These are phyloP conservation scores for Artemisia annua DNA, from an alignment of 129 eudicot species.

Conservation along the genomic window DNA sequence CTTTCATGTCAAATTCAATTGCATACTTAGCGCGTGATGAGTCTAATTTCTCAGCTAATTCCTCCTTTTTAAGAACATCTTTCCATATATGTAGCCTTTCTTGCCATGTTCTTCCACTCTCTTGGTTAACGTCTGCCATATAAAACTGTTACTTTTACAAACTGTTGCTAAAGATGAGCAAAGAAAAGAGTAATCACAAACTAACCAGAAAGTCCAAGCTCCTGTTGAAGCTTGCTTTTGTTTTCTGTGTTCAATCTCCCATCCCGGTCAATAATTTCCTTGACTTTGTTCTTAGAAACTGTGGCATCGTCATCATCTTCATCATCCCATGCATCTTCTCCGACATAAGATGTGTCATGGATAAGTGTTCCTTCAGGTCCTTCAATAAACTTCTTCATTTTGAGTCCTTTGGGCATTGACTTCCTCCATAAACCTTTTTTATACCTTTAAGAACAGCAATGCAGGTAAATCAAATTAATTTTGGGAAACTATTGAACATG, in stretches of 20 bases:
- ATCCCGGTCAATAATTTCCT: slow-evolving; percentile 49
- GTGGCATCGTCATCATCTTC: slow-evolving; percentile 40
- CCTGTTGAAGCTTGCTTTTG: slow-evolving; percentile 46
- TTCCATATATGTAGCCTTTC: slow-evolving; percentile 86
- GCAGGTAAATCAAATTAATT: background rate
- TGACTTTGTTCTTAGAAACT: slow-evolving; percentile 34
- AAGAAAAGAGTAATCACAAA: background rate
- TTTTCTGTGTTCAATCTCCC: slow-evolving; percentile 40
- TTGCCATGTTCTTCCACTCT: slow-evolving; percentile 70
- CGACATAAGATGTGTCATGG: slow-evolving; percentile 73
- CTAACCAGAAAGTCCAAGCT: slow-evolving; percentile 68
- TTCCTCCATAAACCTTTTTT: slow-evolving; percentile 90
- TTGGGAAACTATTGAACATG: background rate
- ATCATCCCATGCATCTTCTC: slow-evolving; percentile 95
- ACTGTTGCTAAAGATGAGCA: slow-evolving; percentile 1
- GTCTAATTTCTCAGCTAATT: slow-evolving; percentile 62
- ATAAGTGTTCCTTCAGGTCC: slow-evolving; percentile 77
- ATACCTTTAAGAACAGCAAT: slow-evolving; percentile 45
- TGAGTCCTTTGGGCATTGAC: slow-evolving; percentile 83
- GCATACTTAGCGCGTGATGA: slow-evolving; percentile 64
- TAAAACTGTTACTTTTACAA: slow-evolving; percentile 9
- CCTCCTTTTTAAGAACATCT: slow-evolving; percentile 70
- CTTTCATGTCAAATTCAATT: slow-evolving; percentile 94
- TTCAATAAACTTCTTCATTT: slow-evolving; percentile 76
- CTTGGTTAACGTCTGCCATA: slow-evolving; percentile 35